Base-by-base conservation (phyloP, 176 grass and related monocot genomes). In the Cocos nucifera region DNA sequence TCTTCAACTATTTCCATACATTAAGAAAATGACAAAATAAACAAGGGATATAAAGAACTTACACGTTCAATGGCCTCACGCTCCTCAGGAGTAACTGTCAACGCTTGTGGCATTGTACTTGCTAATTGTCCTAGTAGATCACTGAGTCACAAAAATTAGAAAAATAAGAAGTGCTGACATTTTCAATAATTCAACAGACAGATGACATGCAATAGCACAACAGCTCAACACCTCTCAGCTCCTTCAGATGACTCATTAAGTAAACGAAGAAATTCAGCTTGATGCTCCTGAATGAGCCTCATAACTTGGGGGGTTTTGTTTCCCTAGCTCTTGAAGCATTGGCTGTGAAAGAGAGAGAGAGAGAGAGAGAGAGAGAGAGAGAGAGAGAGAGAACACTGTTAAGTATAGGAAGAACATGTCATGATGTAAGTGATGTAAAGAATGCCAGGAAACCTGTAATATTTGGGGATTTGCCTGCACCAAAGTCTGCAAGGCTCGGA, bases 261-360 rank as follows among this genome's bases (percentile, higher is more conserved):
- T 65, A 98, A 73, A 32, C 88, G 88, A 30, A 98, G 88, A 83
- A 98, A 98, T 56, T 98, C 94, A 26, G 84, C 77, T 69, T 93
- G 84, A 67, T 98, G 88, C 78, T 98, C 88, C 78, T 98, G 94
- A 73, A 98, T 98, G 70, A 98, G 66, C 23, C 79, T 79, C 70
- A 93, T 67, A 16, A 98, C 70, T 55, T 98, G 94, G 17, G 17
- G 94, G 94, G 62, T 98, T 98, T 77, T 98, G 94, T 67, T 98
- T 98, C 21, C 85, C 85, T 22, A 98, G 70, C 51, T 98, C 94
- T 85, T 98, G 94, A 81, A 98, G 94, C 94, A 98, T 98, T 61
- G 94, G 88, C 94, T 98, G 62, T 60, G n/a, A 78, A 67, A 56
- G 60, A 70, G 14, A 78, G 3, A 23, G 2, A 23, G 21, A 21